Conservation (phyloP, 768 basidiomycete genomes). For the Chlorophyllum brunneum region DNA sequence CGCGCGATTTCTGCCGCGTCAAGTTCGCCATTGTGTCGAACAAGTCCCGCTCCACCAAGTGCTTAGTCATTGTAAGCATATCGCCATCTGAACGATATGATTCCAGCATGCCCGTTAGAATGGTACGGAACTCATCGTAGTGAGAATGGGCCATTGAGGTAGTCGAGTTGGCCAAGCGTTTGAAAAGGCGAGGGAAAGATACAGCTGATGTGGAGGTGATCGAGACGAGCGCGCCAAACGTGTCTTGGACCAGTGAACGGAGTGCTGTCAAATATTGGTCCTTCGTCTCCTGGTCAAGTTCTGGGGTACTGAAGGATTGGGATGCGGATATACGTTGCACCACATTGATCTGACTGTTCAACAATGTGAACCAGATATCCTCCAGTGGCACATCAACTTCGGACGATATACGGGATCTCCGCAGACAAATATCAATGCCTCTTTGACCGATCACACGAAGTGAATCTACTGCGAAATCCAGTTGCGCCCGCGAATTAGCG, state of each 20-base stretch:
- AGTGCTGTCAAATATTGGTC: constrained; percentile 40
- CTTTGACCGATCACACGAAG: constrained; percentile 57
- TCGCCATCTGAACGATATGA: constrained; percentile 92
- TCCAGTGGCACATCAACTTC: constrained; percentile 51
- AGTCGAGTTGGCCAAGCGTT: constrained; percentile 78
- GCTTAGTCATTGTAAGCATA: constrained; percentile 79
- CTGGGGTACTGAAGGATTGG: constrained; percentile 15
- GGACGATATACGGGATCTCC: constrained; percentile 48
- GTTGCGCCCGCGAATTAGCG: constrained; percentile 24
- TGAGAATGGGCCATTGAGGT: constrained; percentile 56
- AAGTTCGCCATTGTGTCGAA: constrained; percentile 67
- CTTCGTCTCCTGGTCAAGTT: constrained; percentile 6
- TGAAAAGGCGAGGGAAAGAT: constrained; percentile 92
- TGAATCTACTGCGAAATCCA: constrained; percentile 38
- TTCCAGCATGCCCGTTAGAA: constrained; percentile 93
- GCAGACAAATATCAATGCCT: constrained; percentile 67
- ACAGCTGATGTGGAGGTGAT: constrained; percentile 73
- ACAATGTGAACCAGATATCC: constrained; percentile 86
- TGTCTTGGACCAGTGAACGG: constrained; percentile 76
- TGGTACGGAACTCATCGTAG: constrained; percentile 88
- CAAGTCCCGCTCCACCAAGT: constrained; percentile 76
- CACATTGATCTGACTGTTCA: constrained; percentile 76
- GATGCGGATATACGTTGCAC: constrained; percentile 66
- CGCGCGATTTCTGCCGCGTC: constrained; percentile 50
- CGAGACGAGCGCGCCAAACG: constrained; percentile 82